phyloP scores from a whole-genome alignment of 495 filamentous ascomycete species.

The Venustampulla echinocandica region DNA sequence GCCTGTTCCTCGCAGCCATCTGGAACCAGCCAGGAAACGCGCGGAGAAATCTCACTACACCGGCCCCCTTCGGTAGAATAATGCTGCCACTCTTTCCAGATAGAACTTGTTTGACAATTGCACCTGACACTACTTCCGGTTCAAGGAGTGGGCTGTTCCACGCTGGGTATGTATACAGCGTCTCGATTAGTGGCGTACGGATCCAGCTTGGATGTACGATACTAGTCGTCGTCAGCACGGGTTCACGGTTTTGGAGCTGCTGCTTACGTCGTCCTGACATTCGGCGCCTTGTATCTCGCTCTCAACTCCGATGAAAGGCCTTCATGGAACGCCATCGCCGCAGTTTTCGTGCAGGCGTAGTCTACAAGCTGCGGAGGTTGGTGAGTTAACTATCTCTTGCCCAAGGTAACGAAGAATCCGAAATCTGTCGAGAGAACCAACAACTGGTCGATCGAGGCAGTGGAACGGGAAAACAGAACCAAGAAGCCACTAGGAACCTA shows the following conservation, averaged over 20 bases:
- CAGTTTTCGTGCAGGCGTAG: slow-evolving; percentile 60
- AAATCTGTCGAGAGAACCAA: no score
- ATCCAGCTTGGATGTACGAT: slow-evolving; percentile 18
- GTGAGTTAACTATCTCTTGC: no score
- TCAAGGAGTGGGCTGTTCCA: slow-evolving; percentile 47
- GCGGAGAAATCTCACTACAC: slow-evolving; percentile 24
- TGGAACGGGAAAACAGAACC: no score
- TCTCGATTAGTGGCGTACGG: slow-evolving; percentile 13
- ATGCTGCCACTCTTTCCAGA: slow-evolving; percentile 49
- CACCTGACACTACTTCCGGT: slow-evolving; percentile 54
- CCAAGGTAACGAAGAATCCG: no score
- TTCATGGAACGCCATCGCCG: slow-evolving; percentile 59
- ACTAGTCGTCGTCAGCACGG: slow-evolving; percentile 27
- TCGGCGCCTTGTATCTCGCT: slow-evolving; percentile 49
- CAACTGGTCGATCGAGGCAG: no score
- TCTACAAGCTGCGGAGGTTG: slow-evolving; percentile 57
- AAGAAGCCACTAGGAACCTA: no score
- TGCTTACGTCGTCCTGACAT: slow-evolving; percentile 57
- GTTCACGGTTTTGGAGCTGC: no score
- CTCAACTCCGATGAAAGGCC: slow-evolving; percentile 55
- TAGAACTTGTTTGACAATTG: slow-evolving; percentile 49
- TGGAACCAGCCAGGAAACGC: slow-evolving; percentile 38
- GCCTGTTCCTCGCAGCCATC: slow-evolving; percentile 22
- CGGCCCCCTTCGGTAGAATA: slow-evolving; percentile 35
- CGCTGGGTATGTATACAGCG: slow-evolving; percentile 4